These are phyloP conservation scores for Zymoseptoria brevis DNA, from an alignment of 2,329 filamentous ascomycete genomes.

Conservation along the genomic window DNA sequence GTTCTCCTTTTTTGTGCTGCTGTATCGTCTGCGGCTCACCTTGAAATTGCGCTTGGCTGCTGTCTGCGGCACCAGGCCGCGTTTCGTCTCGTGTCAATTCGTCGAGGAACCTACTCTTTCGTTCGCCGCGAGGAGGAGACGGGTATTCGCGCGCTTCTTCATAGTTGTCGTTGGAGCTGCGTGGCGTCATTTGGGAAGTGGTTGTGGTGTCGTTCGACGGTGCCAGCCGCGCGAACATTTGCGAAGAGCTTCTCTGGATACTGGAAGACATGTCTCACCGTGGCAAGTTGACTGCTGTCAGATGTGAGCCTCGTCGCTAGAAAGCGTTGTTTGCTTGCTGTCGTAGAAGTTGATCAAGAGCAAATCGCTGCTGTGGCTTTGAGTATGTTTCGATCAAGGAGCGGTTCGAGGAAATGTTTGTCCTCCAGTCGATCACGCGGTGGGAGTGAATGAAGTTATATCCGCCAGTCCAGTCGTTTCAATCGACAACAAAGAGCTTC, in stretches of 20 bases:
- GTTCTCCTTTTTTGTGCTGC: background rate
- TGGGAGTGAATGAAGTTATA: background rate
- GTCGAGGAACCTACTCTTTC: constrained; percentile 7
- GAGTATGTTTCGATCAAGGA: background rate
- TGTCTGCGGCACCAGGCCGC: background rate
- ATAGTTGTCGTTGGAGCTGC: background rate
- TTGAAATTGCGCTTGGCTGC: background rate
- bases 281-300: background rate
- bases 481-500: background rate
- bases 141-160: background rate
- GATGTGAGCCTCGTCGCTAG: too few relatives aligned
- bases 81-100: constrained; percentile 1
- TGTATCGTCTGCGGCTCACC: background rate
- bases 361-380: background rate
- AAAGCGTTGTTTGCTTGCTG: too few relatives aligned
- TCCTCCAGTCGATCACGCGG: background rate
- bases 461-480: background rate
- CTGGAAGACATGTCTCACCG: background rate
- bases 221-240: background rate
- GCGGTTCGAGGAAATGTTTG: background rate
- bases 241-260: background rate
- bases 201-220: background rate
- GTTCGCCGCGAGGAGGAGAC: background rate
- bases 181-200: background rate
- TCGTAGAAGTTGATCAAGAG: too few relatives aligned